These are phyloP conservation scores for Xylaria sp. DNA, from an alignment of 2,329 filamentous ascomycete species.

Conservation along the genomic window DNA sequence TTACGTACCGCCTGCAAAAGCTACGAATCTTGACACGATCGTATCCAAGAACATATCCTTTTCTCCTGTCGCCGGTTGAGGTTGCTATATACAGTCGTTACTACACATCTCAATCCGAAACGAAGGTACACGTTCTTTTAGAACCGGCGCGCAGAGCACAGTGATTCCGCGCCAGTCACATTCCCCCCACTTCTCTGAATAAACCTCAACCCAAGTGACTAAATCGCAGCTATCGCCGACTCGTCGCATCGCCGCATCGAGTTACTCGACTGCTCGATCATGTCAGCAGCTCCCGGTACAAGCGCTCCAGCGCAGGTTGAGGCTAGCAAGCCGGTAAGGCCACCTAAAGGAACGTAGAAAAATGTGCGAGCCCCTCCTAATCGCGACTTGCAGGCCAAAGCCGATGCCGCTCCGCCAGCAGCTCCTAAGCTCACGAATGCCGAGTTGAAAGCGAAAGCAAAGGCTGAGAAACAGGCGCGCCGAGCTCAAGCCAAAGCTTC, in stretches of 20 bases:
- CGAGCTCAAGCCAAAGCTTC: slow-evolving; percentile 65
- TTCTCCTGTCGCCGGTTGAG: background rate
- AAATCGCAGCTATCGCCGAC: background rate
- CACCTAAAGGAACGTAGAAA: slow-evolving; percentile 15
- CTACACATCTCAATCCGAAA: background rate
- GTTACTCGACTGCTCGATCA: background rate
- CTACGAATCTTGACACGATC: background rate
- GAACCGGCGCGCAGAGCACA: background rate
- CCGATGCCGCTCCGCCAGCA: slow-evolving; percentile 26
- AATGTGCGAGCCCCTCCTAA: slow-evolving; percentile 14
- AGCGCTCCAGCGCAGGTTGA: slow-evolving; percentile 20
- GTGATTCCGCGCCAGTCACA: background rate
- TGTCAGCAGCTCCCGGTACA: slow-evolving; percentile 21
- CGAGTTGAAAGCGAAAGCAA: slow-evolving; percentile 81
- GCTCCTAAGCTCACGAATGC: slow-evolving; percentile 61
- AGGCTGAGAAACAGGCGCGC: slow-evolving; percentile 85
- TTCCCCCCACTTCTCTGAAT: background rate
- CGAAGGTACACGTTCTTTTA: background rate
- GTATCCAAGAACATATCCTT: background rate
- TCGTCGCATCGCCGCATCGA: background rate
- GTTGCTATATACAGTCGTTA: background rate
- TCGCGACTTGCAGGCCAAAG: slow-evolving; percentile 23
- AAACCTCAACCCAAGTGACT: background rate
- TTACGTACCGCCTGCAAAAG: background rate
- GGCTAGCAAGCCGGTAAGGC: slow-evolving; percentile 14